Evolutionary conservation across 768 basidiomycete genomes (phyloP).

Genomic region (Russula earlei): DNA sequence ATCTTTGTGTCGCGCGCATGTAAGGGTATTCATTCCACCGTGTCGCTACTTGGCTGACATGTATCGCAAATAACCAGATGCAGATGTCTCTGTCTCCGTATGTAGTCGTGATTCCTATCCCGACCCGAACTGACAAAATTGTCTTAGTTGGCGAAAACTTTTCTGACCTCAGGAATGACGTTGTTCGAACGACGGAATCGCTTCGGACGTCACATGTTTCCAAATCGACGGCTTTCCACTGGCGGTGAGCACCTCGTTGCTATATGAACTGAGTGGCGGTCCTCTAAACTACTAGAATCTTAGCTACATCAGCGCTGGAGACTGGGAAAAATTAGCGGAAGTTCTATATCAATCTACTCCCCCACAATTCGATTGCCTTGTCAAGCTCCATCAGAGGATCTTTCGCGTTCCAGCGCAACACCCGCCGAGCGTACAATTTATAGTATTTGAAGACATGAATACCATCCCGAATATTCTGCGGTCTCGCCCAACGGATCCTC

Average conservation of each 20-base stretch:
- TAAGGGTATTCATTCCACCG: not conserved
- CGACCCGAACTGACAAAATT: not conserved
- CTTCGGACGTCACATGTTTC: not conserved
- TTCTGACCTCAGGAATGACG: not conserved
- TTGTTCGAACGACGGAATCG: not conserved
- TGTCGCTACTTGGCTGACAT: not conserved
- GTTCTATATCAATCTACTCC: conserved; percentile 1
- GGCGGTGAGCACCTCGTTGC: not conserved
- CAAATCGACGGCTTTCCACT: not conserved
- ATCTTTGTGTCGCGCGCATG: conserved; percentile 8
- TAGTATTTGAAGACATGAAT: not conserved
- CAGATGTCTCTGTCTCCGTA: conserved; percentile 9
- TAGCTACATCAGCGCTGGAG: not conserved
- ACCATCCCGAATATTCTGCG: not conserved
- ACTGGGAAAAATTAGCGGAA: not conserved
- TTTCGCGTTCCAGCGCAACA: not conserved
- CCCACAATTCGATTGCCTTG: conserved; percentile 2
- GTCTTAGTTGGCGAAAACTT: conserved; percentile 5
- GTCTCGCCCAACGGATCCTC: not conserved
- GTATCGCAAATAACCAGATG: not conserved
- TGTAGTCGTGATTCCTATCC: not conserved
- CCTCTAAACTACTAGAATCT: not conserved
- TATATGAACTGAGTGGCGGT: no score
- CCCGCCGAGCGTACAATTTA: not conserved
- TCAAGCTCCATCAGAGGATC: not conserved